Base-by-base conservation (phyloP, 306 rosid species). In the Dryas octopetala region DNA sequence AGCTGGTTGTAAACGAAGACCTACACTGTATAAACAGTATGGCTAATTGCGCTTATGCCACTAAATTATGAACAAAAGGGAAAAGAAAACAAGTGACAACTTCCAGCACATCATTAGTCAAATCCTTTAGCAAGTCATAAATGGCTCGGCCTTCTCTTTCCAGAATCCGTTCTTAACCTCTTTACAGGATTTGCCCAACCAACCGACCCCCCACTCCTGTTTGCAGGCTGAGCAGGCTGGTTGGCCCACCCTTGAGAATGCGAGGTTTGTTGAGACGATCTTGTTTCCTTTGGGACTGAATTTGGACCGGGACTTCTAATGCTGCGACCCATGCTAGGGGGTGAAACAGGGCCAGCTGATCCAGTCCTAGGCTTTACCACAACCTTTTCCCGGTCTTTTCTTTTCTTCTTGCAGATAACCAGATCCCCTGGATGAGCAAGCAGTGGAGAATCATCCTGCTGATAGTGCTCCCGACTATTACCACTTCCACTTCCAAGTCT, bases 61-160 rank as follows among this genome's bases (percentile, higher is more conserved):
- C 88, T 59, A 78, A 74, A 65, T 83, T 82, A 74, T 66, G 62
- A 76, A 76, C 75, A 83, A 68, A 53, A 64, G 19, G 44, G 23
- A 16, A 52, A 51, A 41, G 63, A 62, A 23, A 73, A 52, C 7
- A 15, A 1, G 58, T 46, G 6, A 73, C 68, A 82, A 75, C 83
- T 59, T 74, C 63, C 74, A 76, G 78, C 79, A 70, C 73, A 58
- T 69, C 80, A 82, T 72, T 60, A 70, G 40, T 68, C 80, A 38
- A 32, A 82, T 73, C 58, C 70, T 44, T 54, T 45, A 58, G 63
- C 65, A 73, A 80, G 76, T 87, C 86, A 91, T 73, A 79, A 79
- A 84, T 91, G 98, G 86, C 88, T 91, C 4, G 97, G 97, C 78
- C 97, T 89, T 86, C 98, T 90, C 89, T 95, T 95, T 76, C 97